These are phyloP conservation scores for Metschnikowia drakensbergensis DNA, from an alignment of 805 yeast species.

Conservation along the genomic window DNA sequence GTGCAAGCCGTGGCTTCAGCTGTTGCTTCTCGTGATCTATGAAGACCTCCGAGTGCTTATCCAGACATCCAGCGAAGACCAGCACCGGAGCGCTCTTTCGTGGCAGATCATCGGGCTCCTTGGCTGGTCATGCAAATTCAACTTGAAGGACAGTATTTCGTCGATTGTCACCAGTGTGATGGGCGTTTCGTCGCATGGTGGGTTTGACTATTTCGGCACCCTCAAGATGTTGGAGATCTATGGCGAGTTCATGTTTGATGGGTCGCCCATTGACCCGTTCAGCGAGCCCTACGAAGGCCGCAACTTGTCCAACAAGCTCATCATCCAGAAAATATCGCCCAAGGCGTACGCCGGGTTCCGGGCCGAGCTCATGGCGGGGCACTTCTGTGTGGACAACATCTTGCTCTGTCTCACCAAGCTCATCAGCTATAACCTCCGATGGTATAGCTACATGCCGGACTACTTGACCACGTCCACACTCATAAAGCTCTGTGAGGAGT, in stretches of 20 bases:
- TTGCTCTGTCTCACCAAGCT: constrained; percentile 41
- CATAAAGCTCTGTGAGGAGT: constrained; percentile 37
- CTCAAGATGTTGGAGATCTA: constrained; percentile 46
- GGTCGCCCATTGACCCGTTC: constrained; percentile 30
- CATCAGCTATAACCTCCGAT: constrained; percentile 60
- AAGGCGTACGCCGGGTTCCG: constrained; percentile 21
- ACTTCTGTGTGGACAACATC: constrained; percentile 31
- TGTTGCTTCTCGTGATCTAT: constrained; percentile 62
- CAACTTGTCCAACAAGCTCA: constrained; percentile 32
- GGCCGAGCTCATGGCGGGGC: constrained; percentile 25
- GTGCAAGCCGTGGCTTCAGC: constrained; percentile 79
- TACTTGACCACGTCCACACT: constrained; percentile 41
- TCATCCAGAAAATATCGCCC: constrained; percentile 22
- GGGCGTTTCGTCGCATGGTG: constrained; percentile 45
- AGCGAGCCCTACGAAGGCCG: constrained; percentile 26
- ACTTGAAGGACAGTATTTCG: constrained; percentile 34
- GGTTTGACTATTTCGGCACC: constrained; percentile 62
- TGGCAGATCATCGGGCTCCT: constrained; percentile 65
- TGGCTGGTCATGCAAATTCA: constrained; percentile 40
- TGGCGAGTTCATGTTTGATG: constrained; percentile 38
- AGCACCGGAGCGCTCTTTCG: constrained; percentile 57
- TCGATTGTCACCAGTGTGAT: constrained; percentile 47
- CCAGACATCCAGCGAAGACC: constrained; percentile 23
- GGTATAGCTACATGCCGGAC: constrained; percentile 55
- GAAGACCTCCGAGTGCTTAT: constrained; percentile 48